Evolutionary conservation across 352 stramenopile genomes (phyloP).

Genomic region (Blastocystis sp.): DNA sequence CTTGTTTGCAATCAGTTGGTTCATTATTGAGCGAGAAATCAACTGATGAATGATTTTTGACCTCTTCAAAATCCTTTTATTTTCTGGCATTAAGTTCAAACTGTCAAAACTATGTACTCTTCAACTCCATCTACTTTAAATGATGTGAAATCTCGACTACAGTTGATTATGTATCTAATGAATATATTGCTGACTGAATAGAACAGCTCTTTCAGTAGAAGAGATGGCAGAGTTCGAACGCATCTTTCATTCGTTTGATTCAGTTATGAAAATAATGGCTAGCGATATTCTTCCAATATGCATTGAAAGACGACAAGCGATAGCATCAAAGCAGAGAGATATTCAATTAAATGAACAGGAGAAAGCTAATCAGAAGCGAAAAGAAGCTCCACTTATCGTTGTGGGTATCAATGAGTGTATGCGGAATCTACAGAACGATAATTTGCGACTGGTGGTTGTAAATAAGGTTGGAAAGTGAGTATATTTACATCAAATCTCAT

Average conservation of each 20-base stretch:
- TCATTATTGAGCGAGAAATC: not conserved
- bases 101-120: not conserved
- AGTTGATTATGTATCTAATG: too few species aligned
- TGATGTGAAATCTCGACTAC: too few species aligned
- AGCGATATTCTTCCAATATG: not conserved
- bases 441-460: slow-evolving; percentile 18
- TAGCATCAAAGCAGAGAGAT: not conserved
- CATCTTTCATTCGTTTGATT: not conserved
- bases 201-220: not conserved
- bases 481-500: not conserved
- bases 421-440: not conserved
- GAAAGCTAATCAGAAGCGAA: not conserved
- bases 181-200: not conserved
- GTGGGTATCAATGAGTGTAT: slow-evolving; percentile 23
- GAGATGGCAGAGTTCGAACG: not conserved
- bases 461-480: not conserved
- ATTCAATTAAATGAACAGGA: not conserved
- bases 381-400: not conserved
- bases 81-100: not conserved
- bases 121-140: not conserved
- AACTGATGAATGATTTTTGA: not conserved
- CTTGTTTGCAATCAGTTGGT: slow-evolving; percentile 31
- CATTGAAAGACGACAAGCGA: not conserved
- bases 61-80: not conserved
- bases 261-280: not conserved